Conservation (phyloP, 179 eudicot species). For the Patellifolia procumbens region DNA sequence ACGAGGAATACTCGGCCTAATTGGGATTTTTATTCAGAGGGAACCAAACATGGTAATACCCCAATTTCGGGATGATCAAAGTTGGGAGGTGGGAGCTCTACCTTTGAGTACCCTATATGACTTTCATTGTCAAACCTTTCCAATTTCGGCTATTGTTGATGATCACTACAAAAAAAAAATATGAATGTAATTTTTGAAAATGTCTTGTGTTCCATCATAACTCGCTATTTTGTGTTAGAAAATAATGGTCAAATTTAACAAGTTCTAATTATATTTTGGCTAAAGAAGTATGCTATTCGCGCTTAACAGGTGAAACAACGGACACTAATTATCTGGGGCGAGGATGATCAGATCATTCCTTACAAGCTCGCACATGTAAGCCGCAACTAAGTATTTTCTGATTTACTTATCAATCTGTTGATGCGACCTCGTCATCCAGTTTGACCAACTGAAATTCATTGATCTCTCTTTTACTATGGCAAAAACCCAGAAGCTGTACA, state of each 20-base stretch:
- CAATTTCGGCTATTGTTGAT: not conserved
- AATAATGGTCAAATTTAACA: too few relatives aligned
- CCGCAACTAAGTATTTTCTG: not conserved
- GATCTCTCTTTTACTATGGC: not conserved
- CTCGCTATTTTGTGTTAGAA: too few relatives aligned
- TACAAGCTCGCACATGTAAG: slow-evolving; percentile 81
- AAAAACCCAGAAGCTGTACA: slow-evolving; percentile 62
- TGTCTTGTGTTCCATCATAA: too few relatives aligned
- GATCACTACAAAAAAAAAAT: not conserved
- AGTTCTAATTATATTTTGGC: not conserved
- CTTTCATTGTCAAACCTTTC: not conserved
- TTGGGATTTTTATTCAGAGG: too few relatives aligned
- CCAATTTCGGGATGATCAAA: too few relatives aligned
- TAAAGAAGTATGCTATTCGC: not conserved
- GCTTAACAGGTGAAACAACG: slow-evolving; percentile 60
- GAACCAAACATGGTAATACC: too few relatives aligned
- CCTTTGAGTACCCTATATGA: too few relatives aligned
- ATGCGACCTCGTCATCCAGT: too few relatives aligned
- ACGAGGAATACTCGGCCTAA: too few relatives aligned
- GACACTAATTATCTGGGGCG: slow-evolving; percentile 84
- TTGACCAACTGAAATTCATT: not conserved
- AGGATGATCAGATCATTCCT: slow-evolving; percentile 78
- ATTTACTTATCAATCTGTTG: too few relatives aligned
- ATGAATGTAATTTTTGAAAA: not conserved
- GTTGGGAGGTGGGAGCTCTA: too few relatives aligned